phyloP scores from a whole-genome alignment of 2,329 filamentous ascomycete genomes.

The Rhytidhysteron rufulum region DNA sequence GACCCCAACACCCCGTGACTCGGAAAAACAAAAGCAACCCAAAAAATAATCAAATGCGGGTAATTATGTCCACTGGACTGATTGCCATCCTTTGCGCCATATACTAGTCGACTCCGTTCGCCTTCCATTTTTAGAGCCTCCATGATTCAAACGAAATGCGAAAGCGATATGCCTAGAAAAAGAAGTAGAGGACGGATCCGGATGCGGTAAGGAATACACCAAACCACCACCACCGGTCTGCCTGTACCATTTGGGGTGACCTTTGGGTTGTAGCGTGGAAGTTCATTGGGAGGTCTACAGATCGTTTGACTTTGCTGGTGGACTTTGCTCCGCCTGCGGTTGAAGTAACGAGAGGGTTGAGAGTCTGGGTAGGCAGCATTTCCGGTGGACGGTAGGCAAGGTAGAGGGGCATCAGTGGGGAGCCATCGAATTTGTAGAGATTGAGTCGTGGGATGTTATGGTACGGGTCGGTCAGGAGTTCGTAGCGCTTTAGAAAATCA shows the following conservation, averaged over 20 bases:
- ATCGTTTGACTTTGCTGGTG: slow-evolving; percentile 34
- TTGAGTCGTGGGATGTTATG: slow-evolving; percentile 61
- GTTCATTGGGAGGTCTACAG: slow-evolving; percentile 33
- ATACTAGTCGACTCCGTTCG: too few relatives aligned
- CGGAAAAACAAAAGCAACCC: too few relatives aligned
- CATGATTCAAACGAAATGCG: too few relatives aligned
- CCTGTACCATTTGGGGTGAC: slow-evolving; percentile 34
- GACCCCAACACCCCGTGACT: too few relatives aligned
- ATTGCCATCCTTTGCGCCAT: too few relatives aligned
- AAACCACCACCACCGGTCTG: slow-evolving; percentile 50
- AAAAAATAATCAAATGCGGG: too few relatives aligned
- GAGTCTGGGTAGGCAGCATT: slow-evolving; percentile 66
- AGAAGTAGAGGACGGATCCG: slow-evolving; percentile 47
- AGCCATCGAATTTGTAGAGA: slow-evolving; percentile 60
- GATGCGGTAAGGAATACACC: slow-evolving; percentile 46
- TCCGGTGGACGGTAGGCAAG: slow-evolving; percentile 59
- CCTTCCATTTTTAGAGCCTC: too few relatives aligned
- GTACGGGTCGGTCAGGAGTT: slow-evolving; percentile 55
- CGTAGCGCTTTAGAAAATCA: slow-evolving; percentile 35
- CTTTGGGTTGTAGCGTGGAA: slow-evolving; percentile 36
- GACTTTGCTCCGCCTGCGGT: slow-evolving; percentile 31
- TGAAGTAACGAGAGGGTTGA: slow-evolving; percentile 52
- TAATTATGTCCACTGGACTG: too few relatives aligned
- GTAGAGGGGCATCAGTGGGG: slow-evolving; percentile 65
- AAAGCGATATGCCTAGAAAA: too few relatives aligned